phyloP scores from a whole-genome alignment of 2,329 filamentous ascomycete genomes.

The Alternaria metachromatica region DNA sequence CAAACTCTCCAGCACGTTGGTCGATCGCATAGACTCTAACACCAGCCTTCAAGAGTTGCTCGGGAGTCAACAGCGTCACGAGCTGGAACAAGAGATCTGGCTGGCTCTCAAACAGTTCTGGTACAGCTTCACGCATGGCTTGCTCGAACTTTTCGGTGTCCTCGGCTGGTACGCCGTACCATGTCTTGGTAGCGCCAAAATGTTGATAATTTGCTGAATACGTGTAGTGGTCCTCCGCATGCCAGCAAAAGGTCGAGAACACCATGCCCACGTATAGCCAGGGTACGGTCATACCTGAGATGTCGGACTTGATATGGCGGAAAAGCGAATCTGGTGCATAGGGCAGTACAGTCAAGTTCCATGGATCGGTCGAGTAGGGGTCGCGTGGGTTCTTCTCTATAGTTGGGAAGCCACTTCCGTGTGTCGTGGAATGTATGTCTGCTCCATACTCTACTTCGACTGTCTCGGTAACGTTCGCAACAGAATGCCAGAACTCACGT shows the following conservation, averaged over 20 bases:
- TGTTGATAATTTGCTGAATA: constrained; percentile 99
- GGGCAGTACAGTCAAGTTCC: constrained; percentile 94
- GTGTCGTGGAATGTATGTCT: constrained; percentile 97
- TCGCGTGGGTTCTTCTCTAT: constrained; percentile 89
- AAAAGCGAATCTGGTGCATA: constrained; percentile 92
- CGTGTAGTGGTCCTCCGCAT: constrained; percentile 97
- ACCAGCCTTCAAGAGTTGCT: constrained; percentile 89
- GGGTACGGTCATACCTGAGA: constrained; percentile 98
- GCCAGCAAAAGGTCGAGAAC: constrained; percentile 99
- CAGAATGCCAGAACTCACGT: constrained; percentile 93
- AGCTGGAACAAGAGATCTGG: constrained; percentile 96
- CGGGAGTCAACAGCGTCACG: constrained; percentile 92
- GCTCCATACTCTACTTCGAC: constrained; percentile 98
- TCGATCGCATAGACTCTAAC: constrained; percentile 95
- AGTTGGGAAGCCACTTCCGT: constrained; percentile 95
- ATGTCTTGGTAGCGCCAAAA: constrained; percentile 97
- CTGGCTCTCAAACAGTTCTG: constrained; percentile 95
- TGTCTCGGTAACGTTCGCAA: constrained; percentile 91
- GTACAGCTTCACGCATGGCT: constrained; percentile 93
- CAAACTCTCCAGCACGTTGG: constrained; percentile 92
- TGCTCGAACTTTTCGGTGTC: constrained; percentile 94
- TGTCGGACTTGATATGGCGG: constrained; percentile 96
- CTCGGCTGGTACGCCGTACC: constrained; percentile 95
- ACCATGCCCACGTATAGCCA: constrained; percentile 99
- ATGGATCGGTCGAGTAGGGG: constrained; percentile 85